Conservation (phyloP, 2,329 filamentous ascomycete genomes). For the Pezicula rhizophila region DNA sequence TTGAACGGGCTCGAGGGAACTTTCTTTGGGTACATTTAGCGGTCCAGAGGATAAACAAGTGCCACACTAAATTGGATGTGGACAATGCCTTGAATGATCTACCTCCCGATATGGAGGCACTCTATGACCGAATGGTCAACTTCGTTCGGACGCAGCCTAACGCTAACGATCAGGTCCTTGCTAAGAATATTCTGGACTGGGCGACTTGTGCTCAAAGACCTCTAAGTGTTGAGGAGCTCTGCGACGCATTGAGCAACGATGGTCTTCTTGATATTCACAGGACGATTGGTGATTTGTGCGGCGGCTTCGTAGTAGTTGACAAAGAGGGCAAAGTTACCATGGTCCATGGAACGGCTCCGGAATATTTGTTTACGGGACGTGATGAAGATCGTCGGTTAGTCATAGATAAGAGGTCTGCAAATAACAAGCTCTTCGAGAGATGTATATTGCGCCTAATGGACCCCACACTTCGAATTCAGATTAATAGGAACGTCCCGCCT, state of each 20-base stretch:
- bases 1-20: conserved; percentile 2
- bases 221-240: conserved; percentile 21
- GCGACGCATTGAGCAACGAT: conserved; percentile 17
- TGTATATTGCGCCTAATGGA: conserved; percentile 4
- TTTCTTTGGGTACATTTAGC: conserved; percentile 6
- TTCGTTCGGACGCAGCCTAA: conserved; percentile 6
- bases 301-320: conserved; percentile 23
- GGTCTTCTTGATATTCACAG: conserved; percentile 13
- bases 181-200: conserved; percentile 21
- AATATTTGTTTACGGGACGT: too few relatives aligned
- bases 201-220: conserved; percentile 18
- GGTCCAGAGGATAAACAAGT: neutral
- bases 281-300: conserved; percentile 21
- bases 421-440: neutral
- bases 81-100: conserved; percentile 14
- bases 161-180: conserved; percentile 7
- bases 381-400: too few relatives aligned
- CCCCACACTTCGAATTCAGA: neutral
- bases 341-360: conserved; percentile 22
- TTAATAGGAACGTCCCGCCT: neutral
- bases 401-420: too few relatives aligned
- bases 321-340: conserved; percentile 6
- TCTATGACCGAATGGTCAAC: conserved; percentile 25
- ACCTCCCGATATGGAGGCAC: conserved; percentile 20
- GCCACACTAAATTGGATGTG: conserved; percentile 1